Percentiles rank a stretch among this genome's conserved stretches.
These are phyloP conservation scores for Leccinum longicurvipes DNA, from an alignment of 768 basidiomycete genomes.

Conservation along the genomic window DNA sequence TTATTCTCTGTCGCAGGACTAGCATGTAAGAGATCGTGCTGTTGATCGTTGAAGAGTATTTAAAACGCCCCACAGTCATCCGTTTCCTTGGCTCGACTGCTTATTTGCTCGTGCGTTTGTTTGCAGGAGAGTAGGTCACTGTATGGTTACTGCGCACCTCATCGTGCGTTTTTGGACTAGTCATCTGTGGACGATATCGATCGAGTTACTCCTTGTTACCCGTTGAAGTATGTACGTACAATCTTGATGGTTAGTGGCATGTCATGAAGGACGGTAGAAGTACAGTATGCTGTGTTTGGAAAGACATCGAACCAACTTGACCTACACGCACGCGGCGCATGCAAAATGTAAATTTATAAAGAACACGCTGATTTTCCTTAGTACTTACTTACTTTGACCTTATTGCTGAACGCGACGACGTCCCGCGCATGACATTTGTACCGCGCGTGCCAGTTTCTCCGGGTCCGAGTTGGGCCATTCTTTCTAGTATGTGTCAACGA, in stretches of 20 bases:
- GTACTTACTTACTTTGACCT: not conserved
- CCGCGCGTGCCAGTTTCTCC: constrained; percentile 14
- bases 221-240: not conserved
- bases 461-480: constrained; percentile 28
- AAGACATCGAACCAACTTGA: not conserved
- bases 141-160: not conserved
- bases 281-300: not conserved
- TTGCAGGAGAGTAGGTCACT: constrained; percentile 70
- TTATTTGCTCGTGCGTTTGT: constrained; percentile 83
- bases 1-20: constrained; percentile 86
- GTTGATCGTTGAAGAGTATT: not conserved
- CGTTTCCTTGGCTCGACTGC: constrained; percentile 79
- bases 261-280: not conserved
- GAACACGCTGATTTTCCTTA: not conserved
- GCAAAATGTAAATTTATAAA: not conserved
- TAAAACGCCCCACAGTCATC: constrained; percentile 51
- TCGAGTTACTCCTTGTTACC: not conserved
- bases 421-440: not conserved
- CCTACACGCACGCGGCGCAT: not conserved
- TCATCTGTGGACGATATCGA: constrained; percentile 13
- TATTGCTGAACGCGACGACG: not conserved
- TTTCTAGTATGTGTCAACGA: constrained; percentile 20
- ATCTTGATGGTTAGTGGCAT: not conserved
- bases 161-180: not conserved
- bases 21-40: constrained; percentile 58